Conservation (phyloP, 2,329 filamentous ascomycete species). For the Sporothrix phasma region DNA sequence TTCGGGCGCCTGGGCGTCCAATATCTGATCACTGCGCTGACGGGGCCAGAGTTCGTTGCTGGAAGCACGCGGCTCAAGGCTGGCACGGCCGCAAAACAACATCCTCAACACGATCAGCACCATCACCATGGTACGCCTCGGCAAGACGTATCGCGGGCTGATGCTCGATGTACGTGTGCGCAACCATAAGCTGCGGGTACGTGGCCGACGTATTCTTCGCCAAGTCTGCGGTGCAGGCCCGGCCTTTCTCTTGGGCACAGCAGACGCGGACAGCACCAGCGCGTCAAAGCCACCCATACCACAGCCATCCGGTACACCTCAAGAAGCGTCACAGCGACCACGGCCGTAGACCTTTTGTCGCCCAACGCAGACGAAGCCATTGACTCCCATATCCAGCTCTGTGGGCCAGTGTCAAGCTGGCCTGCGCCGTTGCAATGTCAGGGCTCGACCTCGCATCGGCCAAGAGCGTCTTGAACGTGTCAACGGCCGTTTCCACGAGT, state of each 20-base stretch:
- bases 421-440: conserved; percentile 13
- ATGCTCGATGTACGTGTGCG: conserved; percentile 14
- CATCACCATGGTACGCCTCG: conserved; percentile 32
- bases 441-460: conserved; percentile 8
- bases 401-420: conserved; percentile 10
- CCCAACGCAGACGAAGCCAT: neutral
- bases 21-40: conserved; percentile 28
- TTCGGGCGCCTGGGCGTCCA: conserved; percentile 17
- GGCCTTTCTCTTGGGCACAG: neutral
- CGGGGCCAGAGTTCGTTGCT: conserved; percentile 34
- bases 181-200: conserved; percentile 13
- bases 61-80: conserved; percentile 37
- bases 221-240: conserved; percentile 7
- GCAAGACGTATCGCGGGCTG: conserved; percentile 29
- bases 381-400: conserved; percentile 11
- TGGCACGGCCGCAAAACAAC: conserved; percentile 35
- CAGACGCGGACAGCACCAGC: neutral
- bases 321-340: neutral
- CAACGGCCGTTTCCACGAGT: conserved; percentile 5
- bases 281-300: neutral
- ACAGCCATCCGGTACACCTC: neutral
- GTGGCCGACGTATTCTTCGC: conserved; percentile 11
- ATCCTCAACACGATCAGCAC: conserved; percentile 36
- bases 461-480: neutral
- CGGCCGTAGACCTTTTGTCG: neutral